A percentile compares a stretch with the other conserved stretches of the same genome.
Conservation (phyloP, 441 rosid species). For the Monsonia emarginata region DNA sequence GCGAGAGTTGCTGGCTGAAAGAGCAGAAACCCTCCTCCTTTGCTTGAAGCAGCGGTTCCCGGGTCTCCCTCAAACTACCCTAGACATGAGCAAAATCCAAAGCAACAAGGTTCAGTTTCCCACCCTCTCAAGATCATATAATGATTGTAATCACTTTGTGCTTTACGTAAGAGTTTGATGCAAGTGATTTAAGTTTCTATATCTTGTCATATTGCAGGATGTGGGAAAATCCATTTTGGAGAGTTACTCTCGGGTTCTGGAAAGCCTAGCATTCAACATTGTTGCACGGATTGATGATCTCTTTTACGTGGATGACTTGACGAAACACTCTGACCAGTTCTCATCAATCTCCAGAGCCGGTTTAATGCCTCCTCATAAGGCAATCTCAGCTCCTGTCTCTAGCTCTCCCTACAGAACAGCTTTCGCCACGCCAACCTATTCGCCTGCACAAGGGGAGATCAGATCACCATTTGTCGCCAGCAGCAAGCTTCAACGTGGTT, state of each 20-base stretch:
- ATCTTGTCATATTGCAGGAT: constrained; percentile 37
- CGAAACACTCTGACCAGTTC: constrained; percentile 32
- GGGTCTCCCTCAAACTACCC: constrained; percentile 80
- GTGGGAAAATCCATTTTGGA: constrained; percentile 91
- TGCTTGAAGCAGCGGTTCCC: constrained; percentile 83
- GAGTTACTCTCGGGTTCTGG: constrained; percentile 89
- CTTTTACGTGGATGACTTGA: constrained; percentile 75
- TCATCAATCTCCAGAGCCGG: constrained; percentile 47
- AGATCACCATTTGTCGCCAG: constrained; percentile 38
- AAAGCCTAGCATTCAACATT: constrained; percentile 84
- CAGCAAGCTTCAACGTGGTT: constrained; percentile 43
- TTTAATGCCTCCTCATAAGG: constrained; percentile 38
- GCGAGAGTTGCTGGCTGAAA: constrained; percentile 67
- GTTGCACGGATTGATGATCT: constrained; percentile 86
- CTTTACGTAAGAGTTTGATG: too few species aligned
- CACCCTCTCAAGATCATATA: not conserved
- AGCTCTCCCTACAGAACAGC: constrained; percentile 52
- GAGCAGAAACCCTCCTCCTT: constrained; percentile 77
- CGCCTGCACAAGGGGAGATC: constrained; percentile 48
- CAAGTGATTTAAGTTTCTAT: too few species aligned
- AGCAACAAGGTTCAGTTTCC: constrained; percentile 55
- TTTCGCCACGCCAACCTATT: constrained; percentile 59
- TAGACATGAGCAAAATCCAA: constrained; percentile 97
- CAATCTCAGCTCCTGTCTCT: constrained; percentile 33
- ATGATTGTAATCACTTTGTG: too few species aligned